These are phyloP conservation scores for Phaeolepiota aurea DNA, from an alignment of 768 basidiomycete species.

Conservation along the genomic window DNA sequence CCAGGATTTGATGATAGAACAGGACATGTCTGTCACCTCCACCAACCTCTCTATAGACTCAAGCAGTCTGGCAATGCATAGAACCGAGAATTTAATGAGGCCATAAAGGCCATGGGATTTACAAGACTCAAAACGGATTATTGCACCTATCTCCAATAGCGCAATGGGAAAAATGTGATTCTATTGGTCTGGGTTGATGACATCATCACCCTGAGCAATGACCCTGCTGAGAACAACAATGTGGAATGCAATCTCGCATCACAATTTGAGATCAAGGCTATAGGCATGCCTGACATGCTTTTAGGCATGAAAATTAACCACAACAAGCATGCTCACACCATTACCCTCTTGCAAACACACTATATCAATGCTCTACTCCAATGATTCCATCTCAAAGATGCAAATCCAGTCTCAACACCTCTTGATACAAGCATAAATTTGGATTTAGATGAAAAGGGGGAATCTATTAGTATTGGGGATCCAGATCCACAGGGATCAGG, in stretches of 20 bases:
- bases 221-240: conserved; percentile 1
- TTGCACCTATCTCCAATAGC: not conserved
- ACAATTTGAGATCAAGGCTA: conserved; percentile 8
- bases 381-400: conserved; percentile 11
- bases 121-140: conserved; percentile 2
- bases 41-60: conserved; percentile 5
- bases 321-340: conserved; percentile 8
- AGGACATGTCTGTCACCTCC: conserved; percentile 3
- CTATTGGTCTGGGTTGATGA: not conserved
- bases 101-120: conserved; percentile 1
- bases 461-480: not conserved
- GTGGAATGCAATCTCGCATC: conserved; percentile 2
- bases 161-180: not conserved
- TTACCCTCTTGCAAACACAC: conserved; percentile 11
- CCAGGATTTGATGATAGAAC: conserved; percentile 6
- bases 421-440: conserved; percentile 13
- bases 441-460: not conserved
- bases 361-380: conserved; percentile 17
- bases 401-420: conserved; percentile 14
- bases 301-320: conserved; percentile 7
- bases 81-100: conserved; percentile 3
- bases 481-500: not conserved
- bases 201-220: not conserved
- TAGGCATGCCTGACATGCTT: conserved; percentile 7
- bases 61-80: conserved; percentile 5